These are phyloP conservation scores for Stachybotrys elegans DNA, from an alignment of 2,329 filamentous ascomycete species.

Conservation along the genomic window DNA sequence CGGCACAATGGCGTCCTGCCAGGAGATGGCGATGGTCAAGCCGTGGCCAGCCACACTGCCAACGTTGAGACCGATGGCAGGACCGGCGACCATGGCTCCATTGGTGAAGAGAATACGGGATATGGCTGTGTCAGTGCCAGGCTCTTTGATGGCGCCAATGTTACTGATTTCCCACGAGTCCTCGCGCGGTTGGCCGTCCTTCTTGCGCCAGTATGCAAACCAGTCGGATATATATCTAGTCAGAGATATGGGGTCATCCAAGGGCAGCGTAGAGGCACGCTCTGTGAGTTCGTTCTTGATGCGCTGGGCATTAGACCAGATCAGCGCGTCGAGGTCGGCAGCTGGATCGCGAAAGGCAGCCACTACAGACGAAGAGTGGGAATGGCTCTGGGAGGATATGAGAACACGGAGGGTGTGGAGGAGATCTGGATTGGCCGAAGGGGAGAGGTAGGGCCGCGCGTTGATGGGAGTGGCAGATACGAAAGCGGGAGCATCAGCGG, in stretches of 20 bases:
- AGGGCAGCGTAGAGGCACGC: slow-evolving; percentile 27
- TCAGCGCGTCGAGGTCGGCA: slow-evolving; percentile 15
- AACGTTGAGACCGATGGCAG: slow-evolving; percentile 40
- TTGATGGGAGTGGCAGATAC: slow-evolving; percentile 36
- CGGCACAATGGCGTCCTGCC: slow-evolving; percentile 41
- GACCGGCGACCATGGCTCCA: slow-evolving; percentile 36
- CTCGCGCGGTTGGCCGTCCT: slow-evolving; percentile 36
- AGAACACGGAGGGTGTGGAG: slow-evolving; percentile 31
- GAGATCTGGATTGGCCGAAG: slow-evolving; percentile 19
- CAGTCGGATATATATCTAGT: slow-evolving; percentile 39
- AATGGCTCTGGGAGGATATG: slow-evolving; percentile 29
- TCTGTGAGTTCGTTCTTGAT: slow-evolving; percentile 29
- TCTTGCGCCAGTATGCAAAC: slow-evolving; percentile 30
- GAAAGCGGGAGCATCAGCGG: slow-evolving; percentile 27
- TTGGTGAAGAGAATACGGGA: slow-evolving; percentile 45
- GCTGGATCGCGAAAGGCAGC: slow-evolving; percentile 16
- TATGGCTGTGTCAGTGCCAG: slow-evolving; percentile 18
- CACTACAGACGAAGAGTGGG: slow-evolving; percentile 18
- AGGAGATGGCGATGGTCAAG: slow-evolving; percentile 39
- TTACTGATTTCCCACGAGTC: slow-evolving; percentile 50
- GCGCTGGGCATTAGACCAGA: slow-evolving; percentile 38
- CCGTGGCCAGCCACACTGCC: slow-evolving; percentile 36
- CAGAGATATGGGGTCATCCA: slow-evolving; percentile 38
- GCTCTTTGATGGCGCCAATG: slow-evolving; percentile 35
- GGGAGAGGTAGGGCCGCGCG: slow-evolving; percentile 32